Percentiles rank a stretch among this genome's conserved stretches.
phyloP scores from a whole-genome alignment of 2,329 filamentous ascomycete species.

The Phaeophleospora eucalypticola region DNA sequence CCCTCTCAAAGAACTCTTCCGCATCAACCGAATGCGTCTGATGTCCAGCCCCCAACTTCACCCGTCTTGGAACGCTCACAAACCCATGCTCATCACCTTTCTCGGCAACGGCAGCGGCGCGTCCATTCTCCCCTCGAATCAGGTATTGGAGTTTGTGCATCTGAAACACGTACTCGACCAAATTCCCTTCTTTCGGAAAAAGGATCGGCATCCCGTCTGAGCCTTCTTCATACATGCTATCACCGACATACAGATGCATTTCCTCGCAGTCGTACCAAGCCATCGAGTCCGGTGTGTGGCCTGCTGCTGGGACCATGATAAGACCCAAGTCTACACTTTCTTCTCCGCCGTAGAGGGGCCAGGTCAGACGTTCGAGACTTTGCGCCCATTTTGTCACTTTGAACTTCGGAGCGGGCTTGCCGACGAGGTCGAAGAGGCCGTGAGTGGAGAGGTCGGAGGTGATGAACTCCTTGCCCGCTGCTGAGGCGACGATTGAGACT shows the following conservation, averaged over 20 bases:
- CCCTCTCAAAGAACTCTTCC: constrained; percentile 34
- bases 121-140: constrained; percentile 31
- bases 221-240: constrained; percentile 42
- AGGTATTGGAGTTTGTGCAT: constrained; percentile 36
- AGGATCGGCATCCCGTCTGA: constrained; percentile 35
- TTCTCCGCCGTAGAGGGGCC: constrained; percentile 14
- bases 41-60: constrained; percentile 35
- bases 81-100: constrained; percentile 21
- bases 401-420: constrained; percentile 39
- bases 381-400: constrained; percentile 40
- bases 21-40: constrained; percentile 36
- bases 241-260: constrained; percentile 44
- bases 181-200: constrained; percentile 37
- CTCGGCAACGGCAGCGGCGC: constrained; percentile 8
- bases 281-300: constrained; percentile 46
- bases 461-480: constrained; percentile 39
- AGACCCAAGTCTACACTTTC: constrained; percentile 31
- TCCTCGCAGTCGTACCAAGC: constrained; percentile 45
- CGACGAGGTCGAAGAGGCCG: constrained; percentile 40
- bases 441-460: constrained; percentile 36
- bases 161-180: constrained; percentile 37
- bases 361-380: constrained; percentile 34
- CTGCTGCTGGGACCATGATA: constrained; percentile 44
- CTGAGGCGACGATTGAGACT: constrained; percentile 34
- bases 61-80: constrained; percentile 19